Evolutionary conservation across 2,329 filamentous ascomycete species (phyloP), one percentile per base, ranked within the genome.

Genomic region (Scopulariopsis brevicaulis): DNA sequence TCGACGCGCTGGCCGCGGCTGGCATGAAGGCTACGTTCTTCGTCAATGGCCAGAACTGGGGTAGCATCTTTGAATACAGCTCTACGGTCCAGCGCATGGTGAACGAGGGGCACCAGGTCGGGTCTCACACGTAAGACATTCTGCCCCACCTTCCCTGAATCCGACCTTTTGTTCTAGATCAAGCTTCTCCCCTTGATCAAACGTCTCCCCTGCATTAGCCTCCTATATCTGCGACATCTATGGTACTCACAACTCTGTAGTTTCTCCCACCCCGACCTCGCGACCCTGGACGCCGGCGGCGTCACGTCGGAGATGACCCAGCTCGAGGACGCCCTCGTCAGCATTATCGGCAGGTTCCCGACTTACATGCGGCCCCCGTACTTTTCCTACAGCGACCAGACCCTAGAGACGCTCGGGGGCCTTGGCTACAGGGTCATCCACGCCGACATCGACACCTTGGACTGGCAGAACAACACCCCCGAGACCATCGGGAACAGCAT

Each of bases 361-460:
- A 71, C 67, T 4, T 75, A 76, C 65, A 73, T 78, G 69, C 70
- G 74, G 3, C 66, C 76, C 1, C 76, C 76, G 0, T 77, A 73
- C 60, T 71, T 76, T 3, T 73, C 73, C 57, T 78, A 76, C 66
- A 69, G 66, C 53, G 59, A 60, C 10, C 64, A 59, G 7, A 73
- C 72, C 60, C 64, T 70, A 50, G 61, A 63, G 3, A 64, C 70
- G 34, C 63, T 76, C 63, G 65, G 62, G 2, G 62, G 62, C 25
- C 65, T 82, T 28, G 78, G 77, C 48, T 84, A 84, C 67, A 79
- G 83, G 64, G 67, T 82, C 61, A 72, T 78, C 59, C 79, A 78
- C 64, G 80, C 78, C 63, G 77, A 83, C 64, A 67, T 84, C 14
- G 82, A 85, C 65, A 85, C 82, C 18, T 78, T 83, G 61, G 82